Evolutionary conservation across 2,329 filamentous ascomycete genomes (phyloP).

Genomic region (Rhynchosporium secalis): DNA sequence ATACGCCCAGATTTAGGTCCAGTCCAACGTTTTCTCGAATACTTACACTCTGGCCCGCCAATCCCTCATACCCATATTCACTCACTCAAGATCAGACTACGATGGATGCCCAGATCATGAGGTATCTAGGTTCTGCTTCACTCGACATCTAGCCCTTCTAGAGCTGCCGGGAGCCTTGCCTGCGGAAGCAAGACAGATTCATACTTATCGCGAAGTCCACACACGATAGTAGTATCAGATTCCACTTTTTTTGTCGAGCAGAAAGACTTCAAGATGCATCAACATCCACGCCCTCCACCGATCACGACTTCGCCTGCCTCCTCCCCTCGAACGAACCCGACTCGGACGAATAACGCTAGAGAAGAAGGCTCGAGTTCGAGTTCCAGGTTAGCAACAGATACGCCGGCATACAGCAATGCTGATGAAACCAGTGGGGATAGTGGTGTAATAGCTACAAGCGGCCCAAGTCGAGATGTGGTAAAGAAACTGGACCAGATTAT

Average conservation of each 20-base stretch:
- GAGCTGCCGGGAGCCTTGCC: conserved; percentile 30
- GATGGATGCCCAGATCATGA: conserved; percentile 41
- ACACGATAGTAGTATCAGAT: conserved; percentile 29
- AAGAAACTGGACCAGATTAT: conserved; percentile 91
- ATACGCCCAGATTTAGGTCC: conserved; percentile 8
- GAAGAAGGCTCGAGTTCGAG: conserved; percentile 55
- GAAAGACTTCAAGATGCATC: conserved; percentile 68
- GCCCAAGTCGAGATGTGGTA: conserved; percentile 64
- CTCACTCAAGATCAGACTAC: conserved; percentile 25
- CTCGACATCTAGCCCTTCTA: conserved; percentile 36
- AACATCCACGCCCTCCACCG: conserved; percentile 76
- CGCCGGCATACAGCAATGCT: conserved; percentile 51
- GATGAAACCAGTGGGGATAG: conserved; percentile 47
- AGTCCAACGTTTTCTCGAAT: conserved; percentile 15
- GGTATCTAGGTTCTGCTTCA: conserved; percentile 35
- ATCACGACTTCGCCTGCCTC: conserved; percentile 71
- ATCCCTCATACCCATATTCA: conserved; percentile 14
- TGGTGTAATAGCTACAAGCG: conserved; percentile 45
- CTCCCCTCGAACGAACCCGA: conserved; percentile 70
- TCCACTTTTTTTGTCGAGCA: conserved; percentile 23
- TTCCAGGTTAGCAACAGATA: conserved; percentile 47
- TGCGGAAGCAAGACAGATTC: conserved; percentile 27
- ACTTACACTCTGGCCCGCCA: conserved; percentile 14
- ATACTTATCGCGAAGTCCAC: conserved; percentile 24
- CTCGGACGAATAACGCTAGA: conserved; percentile 72